Evolutionary conservation across 129 eudicot species (phyloP).

Genomic region (Apium graveolens): DNA sequence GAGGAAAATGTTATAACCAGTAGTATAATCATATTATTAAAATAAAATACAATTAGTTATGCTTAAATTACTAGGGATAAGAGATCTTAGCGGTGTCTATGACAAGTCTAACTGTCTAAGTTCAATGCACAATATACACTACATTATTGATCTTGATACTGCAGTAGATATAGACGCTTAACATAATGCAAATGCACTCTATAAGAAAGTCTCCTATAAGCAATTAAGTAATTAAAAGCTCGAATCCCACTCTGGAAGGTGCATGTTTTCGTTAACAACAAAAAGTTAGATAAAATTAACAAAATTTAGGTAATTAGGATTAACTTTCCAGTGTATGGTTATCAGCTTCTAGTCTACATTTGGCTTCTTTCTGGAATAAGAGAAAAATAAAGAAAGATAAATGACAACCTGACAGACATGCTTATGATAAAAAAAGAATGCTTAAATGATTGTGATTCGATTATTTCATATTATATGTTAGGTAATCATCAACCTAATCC

Average conservation of each 20-base stretch:
- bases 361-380: constrained; percentile 13
- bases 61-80: neutral
- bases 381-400: neutral
- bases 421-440: neutral
- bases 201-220: neutral
- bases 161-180: neutral
- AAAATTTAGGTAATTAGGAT: neutral
- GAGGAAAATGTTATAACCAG: neutral
- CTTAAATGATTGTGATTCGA: constrained; percentile 12
- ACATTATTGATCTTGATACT: neutral
- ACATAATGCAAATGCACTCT: neutral
- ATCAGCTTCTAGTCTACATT: neutral
- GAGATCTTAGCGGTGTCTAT: neutral
- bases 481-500: constrained; percentile 34
- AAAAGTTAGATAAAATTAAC: neutral
- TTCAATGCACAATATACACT: neutral
- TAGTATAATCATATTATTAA: neutral
- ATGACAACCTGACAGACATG: constrained; percentile 17
- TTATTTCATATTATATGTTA: constrained; percentile 1
- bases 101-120: neutral
- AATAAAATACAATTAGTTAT: neutral
- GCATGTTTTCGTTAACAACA: neutral
- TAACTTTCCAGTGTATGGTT: neutral
- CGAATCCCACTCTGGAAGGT: neutral
- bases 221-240: neutral